A percentile compares a stretch with the other conserved stretches of the same genome.
phyloP scores from a whole-genome alignment of 1,284 basidiomycete species.

The Heliocybe sulcata region DNA sequence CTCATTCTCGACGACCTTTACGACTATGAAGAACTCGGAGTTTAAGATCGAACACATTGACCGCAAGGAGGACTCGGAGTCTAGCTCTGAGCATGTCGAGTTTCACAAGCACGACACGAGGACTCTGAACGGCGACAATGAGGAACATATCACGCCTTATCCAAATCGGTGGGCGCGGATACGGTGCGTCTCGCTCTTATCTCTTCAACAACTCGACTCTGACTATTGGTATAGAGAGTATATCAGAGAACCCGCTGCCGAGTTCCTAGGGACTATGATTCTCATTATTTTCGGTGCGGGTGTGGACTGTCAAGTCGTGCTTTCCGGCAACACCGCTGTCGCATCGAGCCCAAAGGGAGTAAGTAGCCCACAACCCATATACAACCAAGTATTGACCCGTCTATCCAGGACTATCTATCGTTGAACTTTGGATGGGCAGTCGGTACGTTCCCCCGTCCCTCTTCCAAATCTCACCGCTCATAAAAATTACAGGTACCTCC shows the following conservation, averaged over 20 bases:
- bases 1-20: background rate
- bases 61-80: background rate
- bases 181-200: background rate
- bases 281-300: slow-evolving; percentile 62
- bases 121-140: background rate
- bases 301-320: slow-evolving; percentile 54
- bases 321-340: slow-evolving; percentile 46
- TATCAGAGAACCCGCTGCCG: slow-evolving; percentile 58
- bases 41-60: background rate
- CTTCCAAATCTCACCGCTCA: background rate
- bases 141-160: background rate
- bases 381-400: slow-evolving; percentile 3
- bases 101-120: background rate
- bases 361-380: slow-evolving; percentile 22
- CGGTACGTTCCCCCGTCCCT: slow-evolving; percentile 27
- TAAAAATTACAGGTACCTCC: slow-evolving; percentile 28
- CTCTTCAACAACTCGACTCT: background rate
- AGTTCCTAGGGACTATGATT: slow-evolving; percentile 63
- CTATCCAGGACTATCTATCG: slow-evolving; percentile 45
- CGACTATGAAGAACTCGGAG: background rate
- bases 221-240: slow-evolving; percentile 21
- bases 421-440: slow-evolving; percentile 62
- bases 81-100: background rate
- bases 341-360: slow-evolving; percentile 54
- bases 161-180: slow-evolving; percentile 1